These are phyloP conservation scores for Phytophthora ohioensis DNA, from an alignment of 352 stramenopile genomes.

Conservation along the genomic window DNA sequence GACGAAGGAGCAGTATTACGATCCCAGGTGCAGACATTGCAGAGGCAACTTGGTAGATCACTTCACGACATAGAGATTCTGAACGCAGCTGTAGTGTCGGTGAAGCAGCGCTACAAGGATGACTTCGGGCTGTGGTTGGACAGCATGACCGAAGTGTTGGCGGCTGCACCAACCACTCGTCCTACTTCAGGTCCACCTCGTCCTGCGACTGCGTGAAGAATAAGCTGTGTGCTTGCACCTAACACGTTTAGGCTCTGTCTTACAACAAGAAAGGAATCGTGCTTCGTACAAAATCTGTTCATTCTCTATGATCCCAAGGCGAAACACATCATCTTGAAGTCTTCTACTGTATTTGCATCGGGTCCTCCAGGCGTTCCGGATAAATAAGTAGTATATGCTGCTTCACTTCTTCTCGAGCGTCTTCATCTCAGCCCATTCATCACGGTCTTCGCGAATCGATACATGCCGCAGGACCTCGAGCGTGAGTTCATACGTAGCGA, in stretches of 20 bases:
- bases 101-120: constrained; percentile 4
- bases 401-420: constrained; percentile 18
- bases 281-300: constrained; percentile 11
- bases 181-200: not conserved
- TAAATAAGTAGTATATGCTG: constrained; percentile 12
- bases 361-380: not conserved
- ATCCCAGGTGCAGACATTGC: constrained; percentile 3
- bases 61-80: constrained; percentile 1
- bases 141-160: constrained; percentile 1
- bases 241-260: not conserved
- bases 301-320: constrained; percentile 21
- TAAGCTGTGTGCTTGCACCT: not conserved
- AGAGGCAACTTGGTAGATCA: constrained; percentile 1
- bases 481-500: constrained; percentile 78
- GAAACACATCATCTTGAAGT: constrained; percentile 2
- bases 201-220: not conserved
- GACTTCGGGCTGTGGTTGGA: constrained; percentile 6
- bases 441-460: constrained; percentile 15
- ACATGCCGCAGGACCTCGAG: constrained; percentile 51
- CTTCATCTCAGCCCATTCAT: constrained; percentile 26
- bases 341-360: constrained; percentile 1
- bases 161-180: not conserved
- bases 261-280: not conserved
- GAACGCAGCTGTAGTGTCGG: not conserved
- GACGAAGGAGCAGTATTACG: not conserved